phyloP scores from a whole-genome alignment of 148 eudicot species.

The Rhododendron williamsianum region DNA sequence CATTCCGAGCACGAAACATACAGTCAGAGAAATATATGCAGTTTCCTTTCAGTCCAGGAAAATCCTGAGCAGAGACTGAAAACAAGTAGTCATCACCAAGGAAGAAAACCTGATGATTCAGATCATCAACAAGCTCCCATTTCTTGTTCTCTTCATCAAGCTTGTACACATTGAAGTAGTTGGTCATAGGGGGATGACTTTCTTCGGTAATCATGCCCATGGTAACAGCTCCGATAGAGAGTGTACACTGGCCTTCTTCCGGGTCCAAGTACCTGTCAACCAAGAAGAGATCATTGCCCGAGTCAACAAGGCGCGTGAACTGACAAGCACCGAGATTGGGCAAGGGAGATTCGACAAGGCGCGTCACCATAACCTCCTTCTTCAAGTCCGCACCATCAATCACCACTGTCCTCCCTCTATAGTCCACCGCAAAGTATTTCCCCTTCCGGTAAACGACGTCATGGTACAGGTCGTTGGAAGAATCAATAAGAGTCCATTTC shows the following conservation, averaged over 20 bases:
- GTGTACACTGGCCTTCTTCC: no score
- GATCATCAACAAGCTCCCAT: neutral
- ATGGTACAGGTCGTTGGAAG: neutral
- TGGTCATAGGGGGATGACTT: neutral
- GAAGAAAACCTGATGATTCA: neutral
- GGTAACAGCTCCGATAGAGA: neutral
- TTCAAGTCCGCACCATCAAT: neutral
- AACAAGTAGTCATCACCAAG: neutral
- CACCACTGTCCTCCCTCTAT: neutral
- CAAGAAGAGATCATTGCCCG: neutral
- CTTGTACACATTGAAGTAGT: neutral
- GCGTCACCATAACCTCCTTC: neutral
- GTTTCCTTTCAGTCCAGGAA: neutral
- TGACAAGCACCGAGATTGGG: neutral
- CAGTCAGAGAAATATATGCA: neutral
- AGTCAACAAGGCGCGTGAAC: neutral
- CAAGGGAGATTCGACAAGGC: neutral
- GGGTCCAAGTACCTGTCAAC: neutral
- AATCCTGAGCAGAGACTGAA: neutral
- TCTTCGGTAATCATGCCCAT: neutral
- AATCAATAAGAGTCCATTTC: neutral
- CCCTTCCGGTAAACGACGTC: neutral
- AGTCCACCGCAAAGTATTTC: neutral
- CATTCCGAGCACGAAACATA: neutral
- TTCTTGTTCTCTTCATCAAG: neutral